These are phyloP conservation scores for Phyllosticta citriasiana DNA, from an alignment of 2,329 filamentous ascomycete genomes.

Conservation along the genomic window DNA sequence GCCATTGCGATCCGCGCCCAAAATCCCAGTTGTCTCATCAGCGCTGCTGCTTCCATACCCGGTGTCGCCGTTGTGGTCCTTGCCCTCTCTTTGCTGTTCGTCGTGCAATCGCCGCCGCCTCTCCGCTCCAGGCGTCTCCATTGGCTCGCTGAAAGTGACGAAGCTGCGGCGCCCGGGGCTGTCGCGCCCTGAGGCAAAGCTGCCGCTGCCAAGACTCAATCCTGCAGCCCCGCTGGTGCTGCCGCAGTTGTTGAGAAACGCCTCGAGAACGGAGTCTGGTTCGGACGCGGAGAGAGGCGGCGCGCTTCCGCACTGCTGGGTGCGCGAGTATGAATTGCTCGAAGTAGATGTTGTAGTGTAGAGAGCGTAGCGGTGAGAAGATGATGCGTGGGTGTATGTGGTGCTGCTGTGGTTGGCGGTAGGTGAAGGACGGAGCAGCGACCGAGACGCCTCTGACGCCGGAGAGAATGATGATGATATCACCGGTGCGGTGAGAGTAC, in stretches of 20 bases:
- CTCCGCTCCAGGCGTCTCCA: neutral
- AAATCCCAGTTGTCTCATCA: constrained; percentile 8
- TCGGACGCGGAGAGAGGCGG: neutral
- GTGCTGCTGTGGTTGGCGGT: neutral
- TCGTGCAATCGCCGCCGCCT: constrained; percentile 1
- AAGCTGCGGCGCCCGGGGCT: neutral
- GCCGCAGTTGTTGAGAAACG: neutral
- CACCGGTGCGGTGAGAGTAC: neutral
- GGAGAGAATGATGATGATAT: neutral
- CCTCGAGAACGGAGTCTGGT: neutral
- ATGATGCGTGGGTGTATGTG: neutral
- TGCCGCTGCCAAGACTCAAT: neutral
- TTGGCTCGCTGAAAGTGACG: constrained; percentile 3
- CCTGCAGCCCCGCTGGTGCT: neutral
- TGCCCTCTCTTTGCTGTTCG: neutral
- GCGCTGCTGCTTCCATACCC: constrained; percentile 1
- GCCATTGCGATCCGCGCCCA: constrained; percentile 3
- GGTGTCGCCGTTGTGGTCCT: neutral
- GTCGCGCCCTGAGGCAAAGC: neutral
- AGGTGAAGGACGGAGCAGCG: neutral
- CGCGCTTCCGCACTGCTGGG: neutral
- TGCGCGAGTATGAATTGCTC: neutral
- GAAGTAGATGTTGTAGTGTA: neutral
- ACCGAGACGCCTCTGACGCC: neutral
- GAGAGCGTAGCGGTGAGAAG: neutral